Evolutionary conservation across 345 rosid species (phyloP).

Genomic region (Noccaea bulbosa): DNA sequence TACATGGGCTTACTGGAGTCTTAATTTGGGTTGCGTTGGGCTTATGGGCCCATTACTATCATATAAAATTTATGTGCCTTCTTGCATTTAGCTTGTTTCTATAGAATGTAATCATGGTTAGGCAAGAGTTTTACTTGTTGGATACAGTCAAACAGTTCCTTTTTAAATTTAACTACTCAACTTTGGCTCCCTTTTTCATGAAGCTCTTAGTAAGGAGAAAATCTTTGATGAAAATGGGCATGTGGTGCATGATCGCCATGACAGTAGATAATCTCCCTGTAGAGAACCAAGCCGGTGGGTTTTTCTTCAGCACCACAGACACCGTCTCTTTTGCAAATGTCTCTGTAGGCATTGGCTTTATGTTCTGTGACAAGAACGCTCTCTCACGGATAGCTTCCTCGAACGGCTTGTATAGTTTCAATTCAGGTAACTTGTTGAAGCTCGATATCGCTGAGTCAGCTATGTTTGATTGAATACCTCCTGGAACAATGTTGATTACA

Average conservation of each 20-base stretch:
- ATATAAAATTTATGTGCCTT: background rate
- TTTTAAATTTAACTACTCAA: background rate
- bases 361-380: conserved; percentile 57
- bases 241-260: conserved; percentile 61
- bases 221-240: conserved; percentile 70
- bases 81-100: background rate
- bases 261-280: conserved; percentile 61
- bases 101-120: background rate
- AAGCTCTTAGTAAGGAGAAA: conserved; percentile 51
- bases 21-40: background rate
- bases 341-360: conserved; percentile 60
- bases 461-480: conserved; percentile 81
- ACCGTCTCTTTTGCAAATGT: conserved; percentile 73
- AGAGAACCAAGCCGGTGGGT: conserved; percentile 83
- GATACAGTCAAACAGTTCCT: conserved; percentile 9
- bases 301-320: conserved; percentile 54
- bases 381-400: conserved; percentile 61
- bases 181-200: conserved; percentile 47
- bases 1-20: background rate
- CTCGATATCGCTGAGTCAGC: conserved; percentile 59
- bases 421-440: conserved; percentile 67
- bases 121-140: background rate
- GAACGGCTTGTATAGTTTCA: conserved; percentile 74
- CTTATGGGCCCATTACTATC: conserved; percentile 9
- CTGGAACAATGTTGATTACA: conserved; percentile 76